Evolutionary conservation across 257 asterid species (phyloP).

Genomic region (Ocimum tenuiflorum): DNA sequence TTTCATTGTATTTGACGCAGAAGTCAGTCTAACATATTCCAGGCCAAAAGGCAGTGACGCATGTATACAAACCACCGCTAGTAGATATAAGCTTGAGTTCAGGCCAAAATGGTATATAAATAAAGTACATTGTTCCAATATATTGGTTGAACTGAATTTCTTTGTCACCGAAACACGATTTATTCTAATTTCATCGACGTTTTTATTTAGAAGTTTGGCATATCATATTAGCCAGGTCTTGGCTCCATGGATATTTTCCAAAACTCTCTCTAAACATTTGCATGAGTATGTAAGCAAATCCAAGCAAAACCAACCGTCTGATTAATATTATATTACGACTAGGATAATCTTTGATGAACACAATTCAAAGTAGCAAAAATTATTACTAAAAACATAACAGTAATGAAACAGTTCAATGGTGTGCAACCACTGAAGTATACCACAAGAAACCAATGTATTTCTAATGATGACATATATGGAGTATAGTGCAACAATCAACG

Average conservation of each 20-base stretch:
- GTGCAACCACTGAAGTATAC: slow-evolving; percentile 3
- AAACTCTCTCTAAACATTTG: too few species aligned
- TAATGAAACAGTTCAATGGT: background rate
- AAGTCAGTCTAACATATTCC: background rate
- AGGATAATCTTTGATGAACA: too few species aligned
- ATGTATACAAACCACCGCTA: too few species aligned
- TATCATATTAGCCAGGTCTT: background rate
- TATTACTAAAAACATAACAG: background rate
- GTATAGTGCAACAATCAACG: too few species aligned
- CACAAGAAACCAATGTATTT: background rate
- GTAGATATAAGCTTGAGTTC: too few species aligned
- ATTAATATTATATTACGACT: too few species aligned
- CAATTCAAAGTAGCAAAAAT: too few species aligned
- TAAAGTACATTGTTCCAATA: too few species aligned
- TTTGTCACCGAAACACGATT: background rate
- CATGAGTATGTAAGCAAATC: too few species aligned
- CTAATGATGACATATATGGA: background rate
- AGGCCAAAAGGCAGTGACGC: background rate
- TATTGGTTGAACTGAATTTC: background rate
- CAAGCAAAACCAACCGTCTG: too few species aligned
- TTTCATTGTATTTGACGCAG: background rate
- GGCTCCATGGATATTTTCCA: too few species aligned
- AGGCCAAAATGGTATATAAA: too few species aligned
- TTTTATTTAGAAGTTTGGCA: background rate
- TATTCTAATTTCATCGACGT: background rate